phyloP scores from a whole-genome alignment of 2,329 filamentous ascomycete genomes.

The Tolypocladium guangdongense region DNA sequence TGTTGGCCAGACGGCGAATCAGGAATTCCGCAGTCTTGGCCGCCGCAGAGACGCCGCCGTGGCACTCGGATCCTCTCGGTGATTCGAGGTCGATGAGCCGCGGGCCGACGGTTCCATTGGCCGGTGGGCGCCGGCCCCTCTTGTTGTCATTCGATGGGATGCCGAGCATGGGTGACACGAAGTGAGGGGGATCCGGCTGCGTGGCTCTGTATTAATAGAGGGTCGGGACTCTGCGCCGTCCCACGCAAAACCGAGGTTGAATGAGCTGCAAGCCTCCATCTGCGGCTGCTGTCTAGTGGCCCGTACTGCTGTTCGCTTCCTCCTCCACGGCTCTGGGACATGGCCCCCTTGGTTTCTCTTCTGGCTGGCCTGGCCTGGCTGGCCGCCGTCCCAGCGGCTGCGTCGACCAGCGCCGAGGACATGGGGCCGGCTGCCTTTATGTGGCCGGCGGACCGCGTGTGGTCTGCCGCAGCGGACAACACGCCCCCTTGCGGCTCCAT shows the following conservation, averaged over 20 bases:
- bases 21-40: neutral
- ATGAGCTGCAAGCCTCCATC: neutral
- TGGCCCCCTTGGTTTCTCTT: conserved; percentile 9
- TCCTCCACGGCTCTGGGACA: conserved; percentile 1
- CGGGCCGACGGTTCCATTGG: neutral
- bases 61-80: neutral
- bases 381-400: neutral
- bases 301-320: neutral
- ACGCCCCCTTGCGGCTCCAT: conserved; percentile 45
- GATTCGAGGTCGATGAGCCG: neutral
- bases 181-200: neutral
- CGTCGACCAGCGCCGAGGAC: conserved; percentile 9
- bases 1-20: no score
- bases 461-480: conserved; percentile 44
- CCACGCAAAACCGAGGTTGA: neutral
- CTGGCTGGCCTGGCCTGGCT: conserved; percentile 8
- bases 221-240: neutral
- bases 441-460: conserved; percentile 48
- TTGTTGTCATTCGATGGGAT: neutral
- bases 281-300: neutral
- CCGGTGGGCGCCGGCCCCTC: neutral
- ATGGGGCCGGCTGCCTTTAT: conserved; percentile 48
- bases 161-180: neutral
- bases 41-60: neutral
- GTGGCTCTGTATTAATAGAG: neutral